phyloP scores from a whole-genome alignment of 1,139 yeast species.

The Debaryomyces singareniensis region DNA sequence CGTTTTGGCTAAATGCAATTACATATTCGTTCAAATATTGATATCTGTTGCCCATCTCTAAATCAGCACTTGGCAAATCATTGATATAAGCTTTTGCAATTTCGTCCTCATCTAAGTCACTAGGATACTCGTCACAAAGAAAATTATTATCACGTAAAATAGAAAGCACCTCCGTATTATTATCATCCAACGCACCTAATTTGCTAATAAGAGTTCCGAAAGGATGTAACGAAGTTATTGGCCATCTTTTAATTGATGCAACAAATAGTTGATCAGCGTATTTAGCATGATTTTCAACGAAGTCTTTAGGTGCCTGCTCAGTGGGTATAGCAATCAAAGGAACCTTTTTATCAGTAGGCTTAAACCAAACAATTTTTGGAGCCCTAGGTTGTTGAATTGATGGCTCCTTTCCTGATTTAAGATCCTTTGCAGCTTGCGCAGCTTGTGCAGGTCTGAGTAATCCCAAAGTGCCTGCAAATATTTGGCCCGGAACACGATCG shows the following conservation, averaged over 20 bases:
- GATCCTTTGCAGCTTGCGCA: slow-evolving; percentile 74
- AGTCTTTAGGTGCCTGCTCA: slow-evolving; percentile 94
- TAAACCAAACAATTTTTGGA: slow-evolving; percentile 98
- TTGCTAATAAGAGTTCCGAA: slow-evolving; percentile 90
- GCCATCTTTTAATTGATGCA: slow-evolving; percentile 98
- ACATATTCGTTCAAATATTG: slow-evolving; percentile 59
- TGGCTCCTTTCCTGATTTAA: slow-evolving; percentile 47
- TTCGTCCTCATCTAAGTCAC: slow-evolving; percentile 23
- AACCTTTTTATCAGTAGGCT: slow-evolving; percentile 95
- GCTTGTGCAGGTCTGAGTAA: slow-evolving; percentile 94
- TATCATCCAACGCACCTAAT: slow-evolving; percentile 75
- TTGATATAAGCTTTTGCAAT: slow-evolving; percentile 11
- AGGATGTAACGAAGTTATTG: slow-evolving; percentile 96
- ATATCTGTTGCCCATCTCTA: slow-evolving; percentile 41
- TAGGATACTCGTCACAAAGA: slow-evolving; percentile 76
- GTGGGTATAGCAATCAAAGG: slow-evolving; percentile 98
- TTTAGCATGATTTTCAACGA: slow-evolving; percentile 83
- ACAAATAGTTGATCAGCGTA: slow-evolving; percentile 81
- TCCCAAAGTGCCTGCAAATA: slow-evolving; percentile 90
- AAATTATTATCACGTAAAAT: slow-evolving; percentile 90
- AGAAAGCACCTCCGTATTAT: slow-evolving; percentile 78
- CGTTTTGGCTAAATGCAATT: slow-evolving; percentile 60
- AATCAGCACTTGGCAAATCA: slow-evolving; percentile 34
- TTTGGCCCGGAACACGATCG: slow-evolving; percentile 95
- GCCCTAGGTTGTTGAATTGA: slow-evolving; percentile 46